Evolutionary conservation across 192 early-diverging fungal species (phyloP), one percentile per base, ranked within the genome.

Genomic region (Coemansia sp.): DNA sequence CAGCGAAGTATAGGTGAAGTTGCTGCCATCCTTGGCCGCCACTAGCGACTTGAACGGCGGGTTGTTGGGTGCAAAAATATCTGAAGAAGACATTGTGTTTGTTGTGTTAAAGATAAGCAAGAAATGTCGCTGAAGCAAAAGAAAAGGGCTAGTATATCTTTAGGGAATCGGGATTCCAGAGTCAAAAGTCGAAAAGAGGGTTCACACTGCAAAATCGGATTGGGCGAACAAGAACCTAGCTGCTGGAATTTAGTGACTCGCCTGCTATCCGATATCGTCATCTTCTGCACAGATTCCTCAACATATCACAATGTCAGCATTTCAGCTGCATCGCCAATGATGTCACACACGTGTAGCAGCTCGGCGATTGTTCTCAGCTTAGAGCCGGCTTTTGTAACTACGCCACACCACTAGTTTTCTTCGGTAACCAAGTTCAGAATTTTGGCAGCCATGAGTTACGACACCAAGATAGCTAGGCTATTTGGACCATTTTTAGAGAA

Each of bases 1-100:
- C 54, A 91, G 82, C 32, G 92, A 94, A 17, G 80, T 68, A 68
- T 90, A 94, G 0, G 92, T 94, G 71, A 96, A 96, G 33, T 86
- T 85, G 39, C 71, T 78, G 54, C 84, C 80, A 14, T 90, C 86
- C 5, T 64, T 72, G 17, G 87, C 91, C 20, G 86, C 71, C 29
- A 88, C 84, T 21, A 90, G 87, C 52, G 87, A 86, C 57, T 68
- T 74, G 30, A 84, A 87, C 17, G 93, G 91, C 42, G 79, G 70
- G 66, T 74, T 70, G 68, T 76, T 82, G 29, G 79, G 79, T 22
- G 79, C 74, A 71, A 76, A 82, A 17, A 51, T 61, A 51, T 51
- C 31, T 21, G 19, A 56, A 46, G 51, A 31, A 22, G 46, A 31
- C 71, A 66, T 72, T 25, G 20, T 39, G 32, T 25, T 55, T 51